These are phyloP conservation scores for Lupinus albus DNA, from an alignment of 306 rosid genomes.

Conservation along the genomic window DNA sequence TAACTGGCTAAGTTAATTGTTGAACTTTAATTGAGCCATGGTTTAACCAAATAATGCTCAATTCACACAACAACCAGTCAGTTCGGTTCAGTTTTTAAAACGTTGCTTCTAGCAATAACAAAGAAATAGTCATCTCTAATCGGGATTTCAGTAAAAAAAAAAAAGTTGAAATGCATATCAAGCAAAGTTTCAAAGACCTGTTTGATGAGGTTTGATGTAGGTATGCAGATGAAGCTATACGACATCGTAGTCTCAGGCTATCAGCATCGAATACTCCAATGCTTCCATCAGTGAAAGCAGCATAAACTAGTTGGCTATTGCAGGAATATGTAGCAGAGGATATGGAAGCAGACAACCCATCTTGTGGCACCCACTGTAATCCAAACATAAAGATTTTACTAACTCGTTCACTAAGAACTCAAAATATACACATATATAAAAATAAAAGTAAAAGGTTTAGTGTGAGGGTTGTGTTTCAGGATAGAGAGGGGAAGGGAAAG, in stretches of 20 bases:
- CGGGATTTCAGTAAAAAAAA: not conserved
- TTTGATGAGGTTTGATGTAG: slow-evolving; percentile 48
- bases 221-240: slow-evolving; percentile 70
- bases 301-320: slow-evolving; percentile 63
- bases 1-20: too few relatives aligned
- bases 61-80: not conserved
- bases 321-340: slow-evolving; percentile 75
- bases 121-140: not conserved
- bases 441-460: not conserved
- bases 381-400: slow-evolving; percentile 31
- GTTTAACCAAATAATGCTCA: not conserved
- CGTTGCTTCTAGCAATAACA: not conserved
- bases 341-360: slow-evolving; percentile 54
- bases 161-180: not conserved
- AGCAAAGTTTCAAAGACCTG: slow-evolving; percentile 44
- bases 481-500: not conserved
- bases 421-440: not conserved
- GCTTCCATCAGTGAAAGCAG: slow-evolving; percentile 73
- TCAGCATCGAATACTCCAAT: slow-evolving; percentile 80
- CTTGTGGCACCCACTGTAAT: slow-evolving; percentile 79
- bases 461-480: not conserved
- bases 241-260: slow-evolving; percentile 64
- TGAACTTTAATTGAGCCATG: not conserved
- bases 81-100: not conserved
- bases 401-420: slow-evolving; percentile 6